These are phyloP conservation scores for Sporodiniella umbellata DNA, from an alignment of 371 early-diverging fungal genomes.

Conservation along the genomic window DNA sequence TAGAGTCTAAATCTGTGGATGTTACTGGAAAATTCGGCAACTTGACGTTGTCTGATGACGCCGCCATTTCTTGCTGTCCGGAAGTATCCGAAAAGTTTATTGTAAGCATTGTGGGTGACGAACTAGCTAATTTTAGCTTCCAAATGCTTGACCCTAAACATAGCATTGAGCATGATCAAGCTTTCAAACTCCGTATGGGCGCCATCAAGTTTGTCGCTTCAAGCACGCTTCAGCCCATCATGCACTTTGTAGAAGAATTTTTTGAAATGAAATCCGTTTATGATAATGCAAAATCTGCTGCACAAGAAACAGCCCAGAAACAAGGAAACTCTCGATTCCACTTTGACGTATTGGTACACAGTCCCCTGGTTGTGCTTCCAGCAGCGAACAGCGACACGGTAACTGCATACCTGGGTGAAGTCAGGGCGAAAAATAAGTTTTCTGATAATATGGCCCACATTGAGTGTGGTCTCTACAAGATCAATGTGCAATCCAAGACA, in stretches of 20 bases:
- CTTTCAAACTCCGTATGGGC: constrained; percentile 61
- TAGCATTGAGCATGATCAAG: constrained; percentile 71
- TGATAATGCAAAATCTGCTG: constrained; percentile 84
- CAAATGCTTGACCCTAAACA: constrained; percentile 53
- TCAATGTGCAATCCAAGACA: constrained; percentile 62
- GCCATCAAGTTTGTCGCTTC: constrained; percentile 62
- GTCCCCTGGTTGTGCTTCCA: constrained; percentile 88
- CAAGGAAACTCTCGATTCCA: constrained; percentile 57
- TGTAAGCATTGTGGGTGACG: constrained; percentile 70
- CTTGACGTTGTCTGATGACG: constrained; percentile 60
- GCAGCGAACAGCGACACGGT: constrained; percentile 50
- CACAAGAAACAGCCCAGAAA: constrained; percentile 70
- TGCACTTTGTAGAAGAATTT: constrained; percentile 71
- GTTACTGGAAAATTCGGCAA: constrained; percentile 73
- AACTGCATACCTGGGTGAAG: constrained; percentile 82
- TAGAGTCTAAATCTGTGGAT: constrained; percentile 45
- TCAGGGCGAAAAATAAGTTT: constrained; percentile 80
- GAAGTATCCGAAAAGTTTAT: constrained; percentile 38
- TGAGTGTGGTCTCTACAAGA: constrained; percentile 62
- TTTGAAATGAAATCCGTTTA: constrained; percentile 85
- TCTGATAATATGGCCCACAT: constrained; percentile 49
- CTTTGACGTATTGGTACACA: constrained; percentile 78
- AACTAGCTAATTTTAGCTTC: constrained; percentile 69
- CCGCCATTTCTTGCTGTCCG: not conserved
- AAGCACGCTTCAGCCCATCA: constrained; percentile 47